Conservation (phyloP, 257 asterid genomes). For the Cinchona pubescens region DNA sequence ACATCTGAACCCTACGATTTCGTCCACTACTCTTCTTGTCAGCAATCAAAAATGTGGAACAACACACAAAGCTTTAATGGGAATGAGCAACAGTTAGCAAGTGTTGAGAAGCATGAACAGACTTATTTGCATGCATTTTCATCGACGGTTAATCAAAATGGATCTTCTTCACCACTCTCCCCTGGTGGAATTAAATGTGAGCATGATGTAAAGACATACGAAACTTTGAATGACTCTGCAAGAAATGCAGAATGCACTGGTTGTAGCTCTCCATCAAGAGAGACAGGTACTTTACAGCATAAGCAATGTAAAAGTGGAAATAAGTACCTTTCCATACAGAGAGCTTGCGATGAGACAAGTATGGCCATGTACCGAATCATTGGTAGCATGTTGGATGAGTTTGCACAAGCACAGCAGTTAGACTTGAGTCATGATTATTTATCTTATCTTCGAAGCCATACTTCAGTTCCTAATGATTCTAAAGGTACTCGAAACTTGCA, state of each 20-base stretch:
- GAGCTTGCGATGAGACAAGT: constrained; percentile 76
- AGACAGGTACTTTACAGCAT: constrained; percentile 14
- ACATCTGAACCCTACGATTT: constrained; percentile 21
- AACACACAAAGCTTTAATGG: constrained; percentile 11
- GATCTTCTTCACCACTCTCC: constrained; percentile 21
- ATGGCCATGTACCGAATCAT: constrained; percentile 53
- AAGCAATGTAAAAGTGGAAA: constrained; percentile 33
- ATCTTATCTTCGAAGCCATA: constrained; percentile 46
- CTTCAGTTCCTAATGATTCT: constrained; percentile 23
- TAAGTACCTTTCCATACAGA: constrained; percentile 68
- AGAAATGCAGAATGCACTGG: constrained; percentile 15
- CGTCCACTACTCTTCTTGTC: constrained; percentile 17
- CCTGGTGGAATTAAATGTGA: constrained; percentile 21
- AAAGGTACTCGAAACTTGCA: constrained; percentile 36
- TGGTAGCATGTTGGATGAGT: constrained; percentile 51
- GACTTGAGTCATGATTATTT: constrained; percentile 26
- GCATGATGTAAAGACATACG: constrained; percentile 24
- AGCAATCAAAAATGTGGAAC: constrained; percentile 30
- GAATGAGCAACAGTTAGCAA: constrained; percentile 16
- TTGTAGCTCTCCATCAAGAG: constrained; percentile 26
- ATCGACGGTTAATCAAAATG: constrained; percentile 17
- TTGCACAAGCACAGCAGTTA: constrained; percentile 44
- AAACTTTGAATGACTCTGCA: constrained; percentile 16
- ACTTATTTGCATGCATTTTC: constrained; percentile 17
- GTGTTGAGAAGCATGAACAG: constrained; percentile 16